Percentiles rank a stretch among this genome's conserved stretches.
Conservation (phyloP, 2,329 filamentous ascomycete genomes). For the Aspergillus niger region DNA sequence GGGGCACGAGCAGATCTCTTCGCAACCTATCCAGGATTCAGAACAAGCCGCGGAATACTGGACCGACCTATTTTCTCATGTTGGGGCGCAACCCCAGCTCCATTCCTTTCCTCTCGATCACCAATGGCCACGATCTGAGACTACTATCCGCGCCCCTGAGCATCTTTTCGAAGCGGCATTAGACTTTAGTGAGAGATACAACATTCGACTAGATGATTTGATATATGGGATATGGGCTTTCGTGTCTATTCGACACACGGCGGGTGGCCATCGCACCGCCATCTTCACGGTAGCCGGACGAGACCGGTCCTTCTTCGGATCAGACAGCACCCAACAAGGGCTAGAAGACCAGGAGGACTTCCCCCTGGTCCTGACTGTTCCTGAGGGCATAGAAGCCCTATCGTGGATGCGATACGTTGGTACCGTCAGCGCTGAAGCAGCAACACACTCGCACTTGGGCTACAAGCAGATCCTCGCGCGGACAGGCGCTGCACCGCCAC, state of each 20-base stretch:
- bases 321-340: not conserved
- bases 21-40: not conserved
- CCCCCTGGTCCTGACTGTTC: not conserved
- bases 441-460: not conserved
- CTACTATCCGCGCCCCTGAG: not conserved
- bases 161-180: not conserved
- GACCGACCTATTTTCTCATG: not conserved
- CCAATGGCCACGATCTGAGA: not conserved
- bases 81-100: not conserved
- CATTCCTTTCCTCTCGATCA: not conserved
- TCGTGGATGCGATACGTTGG: not conserved
- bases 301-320: not conserved
- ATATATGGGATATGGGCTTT: not conserved
- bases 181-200: not conserved
- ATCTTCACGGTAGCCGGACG: not conserved
- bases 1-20: not conserved
- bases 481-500: not conserved
- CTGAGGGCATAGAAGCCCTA: not conserved
- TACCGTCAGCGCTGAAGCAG: not conserved
- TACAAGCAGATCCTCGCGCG: not conserved
- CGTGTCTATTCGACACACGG: not conserved
- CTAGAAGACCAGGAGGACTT: not conserved
- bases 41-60: not conserved
- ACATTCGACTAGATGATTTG: not conserved
- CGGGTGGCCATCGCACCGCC: not conserved